Conservation (phyloP, 2,329 filamentous ascomycete genomes). For the Trichophyton rubrum region DNA sequence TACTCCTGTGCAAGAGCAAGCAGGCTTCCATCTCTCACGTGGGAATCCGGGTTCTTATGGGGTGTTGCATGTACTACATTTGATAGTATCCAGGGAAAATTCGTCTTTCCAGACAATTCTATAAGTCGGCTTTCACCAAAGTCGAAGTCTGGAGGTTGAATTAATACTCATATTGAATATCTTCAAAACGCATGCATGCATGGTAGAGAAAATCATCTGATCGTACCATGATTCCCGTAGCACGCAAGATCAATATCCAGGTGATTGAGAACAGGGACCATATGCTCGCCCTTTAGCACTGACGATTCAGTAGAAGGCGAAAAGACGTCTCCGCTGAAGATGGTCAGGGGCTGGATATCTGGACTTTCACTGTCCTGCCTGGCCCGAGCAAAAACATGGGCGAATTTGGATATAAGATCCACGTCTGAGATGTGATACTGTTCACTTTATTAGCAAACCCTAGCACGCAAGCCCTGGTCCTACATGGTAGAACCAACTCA, state of each 20-base stretch:
- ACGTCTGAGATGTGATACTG: neutral
- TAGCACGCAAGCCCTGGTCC: neutral
- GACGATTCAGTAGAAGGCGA: neutral
- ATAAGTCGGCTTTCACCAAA: neutral
- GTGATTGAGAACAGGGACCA: neutral
- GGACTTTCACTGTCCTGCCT: neutral
- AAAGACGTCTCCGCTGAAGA: neutral
- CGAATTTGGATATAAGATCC: neutral
- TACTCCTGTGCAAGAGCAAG: neutral
- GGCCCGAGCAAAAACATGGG: neutral
- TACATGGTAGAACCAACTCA: neutral
- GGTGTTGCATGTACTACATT: neutral
- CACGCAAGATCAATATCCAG: neutral
- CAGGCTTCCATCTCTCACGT: neutral
- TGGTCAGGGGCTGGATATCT: neutral
- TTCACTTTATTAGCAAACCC: neutral
- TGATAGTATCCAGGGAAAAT: neutral
- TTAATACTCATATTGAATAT: neutral
- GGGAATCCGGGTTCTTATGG: neutral
- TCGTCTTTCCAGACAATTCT: neutral
- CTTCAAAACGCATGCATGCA: neutral
- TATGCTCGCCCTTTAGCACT: neutral
- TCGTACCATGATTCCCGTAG: neutral
- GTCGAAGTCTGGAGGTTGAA: neutral
- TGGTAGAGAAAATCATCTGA: neutral